Base-by-base conservation (phyloP, 2,329 filamentous ascomycete species). In the Amesomyces nigricolor region DNA sequence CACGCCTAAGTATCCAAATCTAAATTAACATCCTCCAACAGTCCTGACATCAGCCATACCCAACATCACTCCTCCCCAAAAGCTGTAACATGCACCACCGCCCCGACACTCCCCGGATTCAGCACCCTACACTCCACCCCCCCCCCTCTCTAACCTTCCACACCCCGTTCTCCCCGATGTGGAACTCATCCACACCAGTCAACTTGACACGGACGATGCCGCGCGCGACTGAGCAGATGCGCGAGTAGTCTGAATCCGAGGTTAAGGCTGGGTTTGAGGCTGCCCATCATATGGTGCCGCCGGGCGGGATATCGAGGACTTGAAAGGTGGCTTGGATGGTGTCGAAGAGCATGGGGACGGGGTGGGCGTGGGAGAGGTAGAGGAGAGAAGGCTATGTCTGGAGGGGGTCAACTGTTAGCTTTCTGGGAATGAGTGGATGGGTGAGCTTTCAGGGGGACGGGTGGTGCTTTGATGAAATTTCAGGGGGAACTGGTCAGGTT, bases 121-220 rank as follows among this genome's bases (percentile, higher is more conserved):
- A 42, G 39, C 39, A 63, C 13, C 22, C 43, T 37, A 19, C 55
- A 62, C 2, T 16, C 22, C 37, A 22, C 17, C 2, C 58, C 56
- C 26, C 17, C 2, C 58, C 56, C 26, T 29, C 26, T 11, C n/a
- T 71, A 61, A 32, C 67, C 61, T 53, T 72, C 62, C 50, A 66
- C 58, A 47, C 61, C 2, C 64, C 64, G 5, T 62, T 65, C 14
- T 60, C 59, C 4, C 64, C 63, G 0, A 65, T 61, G 43, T 47
- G 16, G 14, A 62, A 63, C 19, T 55, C 22, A 26, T 26, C 57
- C 26, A 42, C 49, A 5, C 47, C 56, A 3, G 37, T 22, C 6
- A 60, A 4, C 32, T 47, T 44, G 9, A 60, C 54, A 10, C 32
- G 49, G 10, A 60, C 29, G 35, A 57, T 50, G 22, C 58, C 60